Evolutionary conservation across 1,139 yeast genomes (phyloP).

Genomic region (Pichia sp.): DNA sequence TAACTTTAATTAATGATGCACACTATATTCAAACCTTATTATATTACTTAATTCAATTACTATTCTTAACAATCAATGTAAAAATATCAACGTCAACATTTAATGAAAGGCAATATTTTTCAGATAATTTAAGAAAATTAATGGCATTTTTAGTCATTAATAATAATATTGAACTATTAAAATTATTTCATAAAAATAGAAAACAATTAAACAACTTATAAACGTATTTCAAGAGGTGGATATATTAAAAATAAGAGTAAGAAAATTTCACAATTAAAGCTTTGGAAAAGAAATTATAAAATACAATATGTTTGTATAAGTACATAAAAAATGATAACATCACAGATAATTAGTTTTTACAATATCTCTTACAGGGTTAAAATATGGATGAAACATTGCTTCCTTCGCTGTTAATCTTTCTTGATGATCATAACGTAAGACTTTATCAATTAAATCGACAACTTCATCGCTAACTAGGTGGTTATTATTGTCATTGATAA

Average conservation of each 20-base stretch:
- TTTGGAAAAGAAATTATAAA: neutral
- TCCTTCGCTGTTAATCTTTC: conserved; percentile 70
- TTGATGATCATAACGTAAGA: conserved; percentile 66
- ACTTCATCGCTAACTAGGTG: conserved; percentile 56
- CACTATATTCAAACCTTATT: conserved; percentile 5
- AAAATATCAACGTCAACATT: neutral
- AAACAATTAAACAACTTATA: neutral
- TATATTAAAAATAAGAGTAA: neutral
- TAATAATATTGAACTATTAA: conserved; percentile 5
- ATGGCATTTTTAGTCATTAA: conserved; percentile 15
- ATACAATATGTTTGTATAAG: neutral
- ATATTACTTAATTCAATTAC: conserved; percentile 9
- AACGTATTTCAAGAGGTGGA: neutral
- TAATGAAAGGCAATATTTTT: neutral
- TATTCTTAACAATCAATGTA: conserved; percentile 5
- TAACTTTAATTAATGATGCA: conserved; percentile 4
- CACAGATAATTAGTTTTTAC: conserved; percentile 1
- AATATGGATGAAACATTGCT: conserved; percentile 61
- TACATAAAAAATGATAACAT: neutral
- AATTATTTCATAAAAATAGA: conserved; percentile 2
- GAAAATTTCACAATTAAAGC: neutral
- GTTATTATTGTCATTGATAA: conserved; percentile 38
- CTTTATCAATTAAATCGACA: conserved; percentile 57
- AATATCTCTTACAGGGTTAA: conserved; percentile 28
- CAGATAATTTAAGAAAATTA: conserved; percentile 5